Evolutionary conservation across 2,329 filamentous ascomycete genomes (phyloP).

Genomic region (Emmonsia crescens): DNA sequence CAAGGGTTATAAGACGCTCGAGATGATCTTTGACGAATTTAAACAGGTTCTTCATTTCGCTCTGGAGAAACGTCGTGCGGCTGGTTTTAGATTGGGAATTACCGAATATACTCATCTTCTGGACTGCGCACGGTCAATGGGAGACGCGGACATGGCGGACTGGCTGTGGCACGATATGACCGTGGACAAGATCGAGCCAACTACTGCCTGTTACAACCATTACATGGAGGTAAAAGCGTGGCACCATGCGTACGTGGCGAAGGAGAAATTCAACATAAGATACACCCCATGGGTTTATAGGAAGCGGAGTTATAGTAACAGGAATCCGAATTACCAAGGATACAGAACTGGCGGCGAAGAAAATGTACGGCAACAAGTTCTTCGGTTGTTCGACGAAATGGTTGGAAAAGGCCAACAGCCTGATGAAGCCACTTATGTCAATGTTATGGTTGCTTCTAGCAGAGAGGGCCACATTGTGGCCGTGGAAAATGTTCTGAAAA

Average conservation of each 20-base stretch:
- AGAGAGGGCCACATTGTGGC: slow-evolving; percentile 42
- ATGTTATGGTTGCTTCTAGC: slow-evolving; percentile 42
- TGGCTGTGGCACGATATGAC: slow-evolving; percentile 39
- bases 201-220: slow-evolving; percentile 44
- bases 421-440: slow-evolving; percentile 44
- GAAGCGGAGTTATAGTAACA: slow-evolving; percentile 15
- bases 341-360: slow-evolving; percentile 18
- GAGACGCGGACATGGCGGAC: slow-evolving; percentile 34
- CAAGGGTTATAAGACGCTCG: slow-evolving; percentile 31
- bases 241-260: slow-evolving; percentile 32
- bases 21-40: slow-evolving; percentile 32
- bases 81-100: slow-evolving; percentile 30
- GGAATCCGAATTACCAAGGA: slow-evolving; percentile 19
- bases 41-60: slow-evolving; percentile 28
- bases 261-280: slow-evolving; percentile 30
- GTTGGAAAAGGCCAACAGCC: slow-evolving; percentile 31
- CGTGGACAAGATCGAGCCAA: slow-evolving; percentile 30
- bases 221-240: slow-evolving; percentile 43
- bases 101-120: slow-evolving; percentile 44
- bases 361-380: slow-evolving; percentile 27
- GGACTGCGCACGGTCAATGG: slow-evolving; percentile 40
- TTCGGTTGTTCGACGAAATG: slow-evolving; percentile 41
- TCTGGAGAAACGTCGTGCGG: slow-evolving; percentile 26
- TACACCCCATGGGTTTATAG: slow-evolving; percentile 24
- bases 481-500: slow-evolving; percentile 39